These are phyloP conservation scores for Diaporthe citriasiana DNA, from an alignment of 2,329 filamentous ascomycete species.

Conservation along the genomic window DNA sequence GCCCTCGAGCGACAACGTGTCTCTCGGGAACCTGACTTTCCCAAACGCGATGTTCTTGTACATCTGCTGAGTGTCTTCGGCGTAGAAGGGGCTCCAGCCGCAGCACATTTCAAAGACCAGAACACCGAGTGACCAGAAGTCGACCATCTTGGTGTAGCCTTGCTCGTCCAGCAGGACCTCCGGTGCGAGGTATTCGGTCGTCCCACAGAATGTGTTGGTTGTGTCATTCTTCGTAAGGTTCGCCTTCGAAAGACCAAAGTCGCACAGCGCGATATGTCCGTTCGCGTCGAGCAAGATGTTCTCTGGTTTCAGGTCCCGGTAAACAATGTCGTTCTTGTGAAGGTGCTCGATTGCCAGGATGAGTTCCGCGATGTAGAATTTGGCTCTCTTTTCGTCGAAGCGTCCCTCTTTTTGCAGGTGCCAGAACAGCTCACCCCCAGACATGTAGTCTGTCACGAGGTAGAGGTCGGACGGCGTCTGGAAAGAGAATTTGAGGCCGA, in stretches of 20 bases:
- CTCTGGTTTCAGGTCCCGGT: slow-evolving; percentile 96
- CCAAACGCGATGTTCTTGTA: slow-evolving; percentile 99
- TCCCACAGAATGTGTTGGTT: slow-evolving; percentile 98
- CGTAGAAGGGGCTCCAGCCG: slow-evolving; percentile 99
- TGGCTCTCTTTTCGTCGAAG: slow-evolving; percentile 93
- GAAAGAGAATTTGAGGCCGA: slow-evolving; percentile 98
- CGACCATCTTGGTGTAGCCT: slow-evolving; percentile 99
- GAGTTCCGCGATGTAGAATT: slow-evolving; percentile 98
- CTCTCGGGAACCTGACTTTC: slow-evolving; percentile 95
- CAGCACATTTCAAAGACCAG: slow-evolving; percentile 99
- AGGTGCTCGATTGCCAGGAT: slow-evolving; percentile 96
- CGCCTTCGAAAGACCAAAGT: slow-evolving; percentile 97
- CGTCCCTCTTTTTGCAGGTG: slow-evolving; percentile 97
- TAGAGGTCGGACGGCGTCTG: slow-evolving; percentile 97
- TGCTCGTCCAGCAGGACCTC: slow-evolving; percentile 96
- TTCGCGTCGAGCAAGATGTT: slow-evolving; percentile 98
- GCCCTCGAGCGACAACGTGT: slow-evolving; percentile 94
- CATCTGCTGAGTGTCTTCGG: slow-evolving; percentile 99
- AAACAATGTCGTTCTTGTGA: slow-evolving; percentile 97
- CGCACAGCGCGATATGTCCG: slow-evolving; percentile 96
- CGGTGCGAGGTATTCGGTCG: slow-evolving; percentile 95
- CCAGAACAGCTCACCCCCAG: slow-evolving; percentile 98
- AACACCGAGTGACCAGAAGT: slow-evolving; percentile 98
- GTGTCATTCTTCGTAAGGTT: slow-evolving; percentile 98
- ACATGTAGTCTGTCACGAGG: slow-evolving; percentile 99